These are phyloP conservation scores for Lasiosphaeria miniovina DNA, from an alignment of 495 filamentous ascomycete genomes.

Conservation along the genomic window DNA sequence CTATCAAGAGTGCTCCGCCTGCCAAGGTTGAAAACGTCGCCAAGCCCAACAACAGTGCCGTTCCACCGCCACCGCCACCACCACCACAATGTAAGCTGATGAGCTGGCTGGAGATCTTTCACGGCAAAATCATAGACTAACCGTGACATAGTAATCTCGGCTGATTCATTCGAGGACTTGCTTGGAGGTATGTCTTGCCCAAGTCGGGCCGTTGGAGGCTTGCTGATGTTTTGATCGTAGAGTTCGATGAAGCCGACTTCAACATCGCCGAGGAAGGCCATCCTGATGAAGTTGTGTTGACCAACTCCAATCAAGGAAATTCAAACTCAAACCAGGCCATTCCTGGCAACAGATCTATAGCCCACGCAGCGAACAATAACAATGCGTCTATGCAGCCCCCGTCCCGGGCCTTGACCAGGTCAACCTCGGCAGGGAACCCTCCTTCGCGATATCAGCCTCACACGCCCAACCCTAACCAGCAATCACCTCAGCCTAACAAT, in stretches of 20 bases:
- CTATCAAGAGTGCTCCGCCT: constrained; percentile 53
- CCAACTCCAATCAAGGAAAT: constrained; percentile 12
- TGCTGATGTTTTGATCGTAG: constrained; percentile 27
- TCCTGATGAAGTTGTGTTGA: constrained; percentile 60
- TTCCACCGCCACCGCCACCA: constrained; percentile 16
- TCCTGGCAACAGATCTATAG: constrained; percentile 7
- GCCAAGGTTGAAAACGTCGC: constrained; percentile 27
- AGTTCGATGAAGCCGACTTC: constrained; percentile 76
- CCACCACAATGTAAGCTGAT: constrained; percentile 26
- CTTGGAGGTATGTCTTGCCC: constrained; percentile 61
- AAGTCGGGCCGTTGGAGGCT: not conserved
- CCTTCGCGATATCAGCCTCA: constrained; percentile 32
- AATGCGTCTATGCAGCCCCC: constrained; percentile 36
- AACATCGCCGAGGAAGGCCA: constrained; percentile 53
- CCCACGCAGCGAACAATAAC: constrained; percentile 2
- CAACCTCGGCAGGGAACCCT: constrained; percentile 25
- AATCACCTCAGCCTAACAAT: constrained; percentile 12
- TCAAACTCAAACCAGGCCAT: constrained; percentile 1
- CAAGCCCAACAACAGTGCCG: constrained; percentile 31
- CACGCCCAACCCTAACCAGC: constrained; percentile 36
- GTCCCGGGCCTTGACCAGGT: constrained; percentile 24
- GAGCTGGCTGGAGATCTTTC: constrained; percentile 9
- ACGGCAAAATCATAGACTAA: not conserved
- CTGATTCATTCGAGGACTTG: constrained; percentile 57
- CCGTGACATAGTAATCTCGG: constrained; percentile 6